Evolutionary conservation across 371 early-diverging fungal species (phyloP).

Genomic region (Thermomucor indicae-seudaticae): DNA sequence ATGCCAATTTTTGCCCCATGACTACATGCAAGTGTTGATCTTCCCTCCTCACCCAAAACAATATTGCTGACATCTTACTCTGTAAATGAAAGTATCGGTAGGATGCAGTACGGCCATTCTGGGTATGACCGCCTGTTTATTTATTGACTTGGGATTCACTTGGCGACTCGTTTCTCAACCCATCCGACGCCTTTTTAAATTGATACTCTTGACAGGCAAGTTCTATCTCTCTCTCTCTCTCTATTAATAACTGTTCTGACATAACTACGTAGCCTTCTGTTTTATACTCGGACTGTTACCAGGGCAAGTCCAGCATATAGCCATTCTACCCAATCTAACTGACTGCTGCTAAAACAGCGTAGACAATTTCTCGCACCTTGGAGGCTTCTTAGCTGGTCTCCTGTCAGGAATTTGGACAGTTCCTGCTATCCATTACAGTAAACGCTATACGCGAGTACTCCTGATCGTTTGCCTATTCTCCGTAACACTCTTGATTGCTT

Average conservation of each 20-base stretch:
- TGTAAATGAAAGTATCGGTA: conserved; percentile 39
- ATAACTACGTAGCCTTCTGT: conserved; percentile 8
- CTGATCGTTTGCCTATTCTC: too few relatives aligned
- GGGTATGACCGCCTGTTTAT: conserved; percentile 62
- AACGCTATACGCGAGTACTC: too few relatives aligned
- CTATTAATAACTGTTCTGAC: background rate
- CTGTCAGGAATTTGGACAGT: conserved; percentile 38
- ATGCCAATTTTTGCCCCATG: conserved; percentile 43
- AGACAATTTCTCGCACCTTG: conserved; percentile 62
- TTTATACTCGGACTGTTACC: conserved; percentile 71
- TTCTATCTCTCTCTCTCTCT: background rate
- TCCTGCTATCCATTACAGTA: conserved; percentile 20
- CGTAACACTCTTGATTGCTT: background rate
- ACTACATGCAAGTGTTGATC: conserved; percentile 37
- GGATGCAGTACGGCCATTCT: conserved; percentile 74
- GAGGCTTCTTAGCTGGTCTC: conserved; percentile 51
- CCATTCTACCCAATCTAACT: conserved; percentile 56
- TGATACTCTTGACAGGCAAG: conserved; percentile 13
- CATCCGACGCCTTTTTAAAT: conserved; percentile 57
- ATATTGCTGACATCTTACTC: background rate
- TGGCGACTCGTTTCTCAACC: conserved; percentile 62
- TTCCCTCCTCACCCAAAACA: too few relatives aligned
- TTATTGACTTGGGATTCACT: conserved; percentile 67
- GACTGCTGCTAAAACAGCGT: conserved; percentile 15
- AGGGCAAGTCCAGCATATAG: too few relatives aligned